Evolutionary conservation across 331 rosid species (phyloP), one percentile per base, ranked within the genome.

Genomic region (Pyracantha coccinea): DNA sequence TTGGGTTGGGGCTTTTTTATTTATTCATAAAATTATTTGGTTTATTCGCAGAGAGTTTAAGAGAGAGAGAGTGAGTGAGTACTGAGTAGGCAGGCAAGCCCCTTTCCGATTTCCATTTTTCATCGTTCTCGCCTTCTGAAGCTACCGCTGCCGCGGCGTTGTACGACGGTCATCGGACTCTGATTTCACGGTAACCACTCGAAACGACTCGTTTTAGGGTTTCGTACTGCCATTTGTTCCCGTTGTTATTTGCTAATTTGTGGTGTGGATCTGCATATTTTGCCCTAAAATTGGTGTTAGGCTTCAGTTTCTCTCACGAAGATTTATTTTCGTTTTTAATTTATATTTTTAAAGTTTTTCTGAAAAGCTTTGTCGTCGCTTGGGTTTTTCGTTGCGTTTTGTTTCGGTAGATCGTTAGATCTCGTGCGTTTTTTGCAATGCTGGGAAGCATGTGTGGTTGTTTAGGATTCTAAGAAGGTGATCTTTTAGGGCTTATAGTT

Each of bases 371-470:
- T 8, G 4, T n/a, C 25, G 20, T 38, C 20, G 33, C 4, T 53
- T 65, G 4, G 3, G 3, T 27, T 15, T 53, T 33, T 69, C 3
- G 54, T 4, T 29, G 25, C 13, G 17, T 13, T 71, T 20, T 4
- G 27, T 66, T 6, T 77, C 38, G 44, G 68, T 71, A 75, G 87
- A 80, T 86, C 83, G 89, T 53, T 13, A 55, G 82, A 35, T 73
- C 23, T 64, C 59, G 27, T 55, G 63, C 52, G 25, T 60, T 41
- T 50, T 10, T 6, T 74, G 19, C 33, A 77, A 62, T 73, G 74
- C 68, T 21, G 27, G 58, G 45, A 64, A 25, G 53, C 61, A 24
- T 54, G 16, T 44, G 25, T 35, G 77, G 45, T 31, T 29, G 53
- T 54, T 35, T 38, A 29, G 25, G 4, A 13, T 25, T 10, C 14